phyloP scores from a whole-genome alignment of 2,329 filamentous ascomycete species.

The Pyrenophora tritici-repentis region DNA sequence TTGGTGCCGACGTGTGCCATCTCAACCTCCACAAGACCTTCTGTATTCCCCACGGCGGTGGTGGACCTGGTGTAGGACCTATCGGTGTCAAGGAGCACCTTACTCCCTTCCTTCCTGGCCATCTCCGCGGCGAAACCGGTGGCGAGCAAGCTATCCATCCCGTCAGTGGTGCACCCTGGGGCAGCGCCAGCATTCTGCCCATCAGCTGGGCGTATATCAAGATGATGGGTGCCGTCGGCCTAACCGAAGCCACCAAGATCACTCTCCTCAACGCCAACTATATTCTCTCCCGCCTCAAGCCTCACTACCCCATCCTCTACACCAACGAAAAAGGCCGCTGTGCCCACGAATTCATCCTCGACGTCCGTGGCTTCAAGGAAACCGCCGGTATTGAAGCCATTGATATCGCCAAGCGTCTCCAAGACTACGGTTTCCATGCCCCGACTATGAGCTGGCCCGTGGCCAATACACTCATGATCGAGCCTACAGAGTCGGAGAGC shows the following conservation, averaged over 20 bases:
- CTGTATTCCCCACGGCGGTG: constrained; percentile 95
- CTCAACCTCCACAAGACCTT: constrained; percentile 98
- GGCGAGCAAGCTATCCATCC: constrained; percentile 66
- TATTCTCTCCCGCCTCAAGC: constrained; percentile 82
- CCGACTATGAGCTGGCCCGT: constrained; percentile 98
- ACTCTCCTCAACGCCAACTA: constrained; percentile 98
- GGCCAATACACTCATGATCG: constrained; percentile 94
- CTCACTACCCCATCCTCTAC: constrained; percentile 90
- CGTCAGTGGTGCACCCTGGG: constrained; percentile 81
- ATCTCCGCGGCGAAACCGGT: constrained; percentile 64
- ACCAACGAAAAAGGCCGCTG: constrained; percentile 87
- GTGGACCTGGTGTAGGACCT: constrained; percentile 89
- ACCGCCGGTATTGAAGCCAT: constrained; percentile 85
- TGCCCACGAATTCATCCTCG: constrained; percentile 96
- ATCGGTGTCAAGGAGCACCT: constrained; percentile 90
- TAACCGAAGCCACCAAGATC: constrained; percentile 88
- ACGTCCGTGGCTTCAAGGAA: constrained; percentile 82
- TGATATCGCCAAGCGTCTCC: constrained; percentile 93
- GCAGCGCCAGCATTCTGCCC: constrained; percentile 87
- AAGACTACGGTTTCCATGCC: constrained; percentile 97
- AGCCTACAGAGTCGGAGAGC: constrained; percentile 92
- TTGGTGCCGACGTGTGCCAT: constrained; percentile 95
- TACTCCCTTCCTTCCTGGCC: constrained; percentile 73
- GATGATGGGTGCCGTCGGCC: constrained; percentile 83
- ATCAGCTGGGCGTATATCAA: constrained; percentile 96